Percentiles rank a stretch among this genome's conserved stretches.
phyloP scores from a whole-genome alignment of 257 asterid genomes.

The Solanum corneliomulleri region DNA sequence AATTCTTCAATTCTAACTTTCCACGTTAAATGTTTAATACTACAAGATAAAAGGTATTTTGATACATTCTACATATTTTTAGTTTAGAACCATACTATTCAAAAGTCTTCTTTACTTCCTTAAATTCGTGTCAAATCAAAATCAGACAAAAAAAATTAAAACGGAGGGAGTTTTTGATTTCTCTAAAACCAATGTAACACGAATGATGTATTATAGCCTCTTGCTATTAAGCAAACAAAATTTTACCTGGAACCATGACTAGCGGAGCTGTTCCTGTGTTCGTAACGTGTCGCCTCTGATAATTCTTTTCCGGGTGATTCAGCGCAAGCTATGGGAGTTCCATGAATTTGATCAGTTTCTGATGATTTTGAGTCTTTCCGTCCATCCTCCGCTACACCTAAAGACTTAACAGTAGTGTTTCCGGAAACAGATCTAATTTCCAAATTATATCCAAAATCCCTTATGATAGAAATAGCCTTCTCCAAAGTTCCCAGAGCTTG shows the following conservation, averaged over 20 bases:
- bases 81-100: neutral
- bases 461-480: conserved; percentile 39
- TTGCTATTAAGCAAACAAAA: neutral
- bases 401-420: neutral
- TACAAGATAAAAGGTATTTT: neutral
- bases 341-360: conserved; percentile 16
- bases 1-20: neutral
- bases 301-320: conserved; percentile 9
- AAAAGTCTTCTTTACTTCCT: neutral
- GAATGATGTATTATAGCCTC: neutral
- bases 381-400: conserved; percentile 6
- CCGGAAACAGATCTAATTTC: neutral
- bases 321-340: neutral
- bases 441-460: conserved; percentile 19
- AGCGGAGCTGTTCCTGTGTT: conserved; percentile 36
- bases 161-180: neutral
- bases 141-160: too few species aligned
- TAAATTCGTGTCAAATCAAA: too few species aligned
- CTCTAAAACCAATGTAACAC: neutral
- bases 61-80: too few species aligned
- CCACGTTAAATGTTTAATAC: too few species aligned
- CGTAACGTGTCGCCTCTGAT: conserved; percentile 13
- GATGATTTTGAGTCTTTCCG: conserved; percentile 7
- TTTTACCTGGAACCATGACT: conserved; percentile 56
- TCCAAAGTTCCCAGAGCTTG: conserved; percentile 53